Evolutionary conservation across 495 filamentous ascomycete species (phyloP), one percentile per base, ranked within the genome.

Genomic region (Aspergillus nanangensis): DNA sequence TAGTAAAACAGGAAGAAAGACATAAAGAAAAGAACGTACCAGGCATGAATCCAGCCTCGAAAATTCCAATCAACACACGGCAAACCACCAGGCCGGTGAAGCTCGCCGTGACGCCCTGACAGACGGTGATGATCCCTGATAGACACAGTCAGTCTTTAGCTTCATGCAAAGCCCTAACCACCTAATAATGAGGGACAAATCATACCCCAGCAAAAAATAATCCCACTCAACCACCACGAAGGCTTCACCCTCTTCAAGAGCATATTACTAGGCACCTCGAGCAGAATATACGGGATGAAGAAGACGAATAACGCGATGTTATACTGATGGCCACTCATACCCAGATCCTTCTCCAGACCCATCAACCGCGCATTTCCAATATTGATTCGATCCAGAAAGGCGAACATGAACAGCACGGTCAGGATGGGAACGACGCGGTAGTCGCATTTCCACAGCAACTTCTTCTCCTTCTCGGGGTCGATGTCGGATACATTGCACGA

Each of bases 221-320:
- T 72, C 20, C 49, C 53, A 17, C 75, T 66, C 32, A 84, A 57
- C 66, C 75, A 83, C 43, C 66, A 70, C 1, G 73, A 79, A 7
- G 86, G 86, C 0, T 75, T 70, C 8, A 87, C 58, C 41, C 75
- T 79, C 63, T 81, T 84, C 61, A 87, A 65, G 45, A 87, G 66
- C 5, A 88, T 64, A 57, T 87, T 87, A 50, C 70, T 72, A 9
- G 81, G 83, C 36, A 87, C 72, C 53, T 87, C 82, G 34, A 83
- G 75, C 4, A 82, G 58, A 39, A 81, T 77, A 56, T 87, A 88
- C 27, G 78, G 80, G 3, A 82, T 71, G 59, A 86, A 87, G 62
- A 83, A 85, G 11, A 84, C 70, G 39, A 80, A 75, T 1, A 84
- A 68, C 14, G 81, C 79, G 35, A 84, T 66, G 48, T 84, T 85